Conservation (phyloP, 2,329 filamentous ascomycete genomes). For the Magnaporthiopsis poae region DNA sequence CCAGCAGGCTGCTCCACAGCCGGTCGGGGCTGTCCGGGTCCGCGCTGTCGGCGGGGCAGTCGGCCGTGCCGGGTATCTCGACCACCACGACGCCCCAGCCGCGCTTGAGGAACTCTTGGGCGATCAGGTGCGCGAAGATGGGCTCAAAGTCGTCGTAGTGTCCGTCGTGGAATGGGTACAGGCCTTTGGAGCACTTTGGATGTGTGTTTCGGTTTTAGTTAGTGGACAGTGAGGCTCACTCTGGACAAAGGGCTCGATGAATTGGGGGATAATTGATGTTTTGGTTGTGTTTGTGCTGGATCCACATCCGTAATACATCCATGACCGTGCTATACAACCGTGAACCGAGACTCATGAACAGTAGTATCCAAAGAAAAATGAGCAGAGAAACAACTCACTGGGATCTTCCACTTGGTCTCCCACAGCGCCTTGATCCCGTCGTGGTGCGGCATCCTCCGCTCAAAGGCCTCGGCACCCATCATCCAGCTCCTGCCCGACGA, state of each 20-base stretch:
- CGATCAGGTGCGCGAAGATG: conserved; percentile 54
- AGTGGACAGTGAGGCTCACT: too few relatives aligned
- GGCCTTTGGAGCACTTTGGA: conserved; percentile 43
- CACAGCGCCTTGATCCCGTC: conserved; percentile 53
- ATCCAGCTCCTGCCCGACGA: conserved; percentile 24
- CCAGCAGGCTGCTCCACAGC: conserved; percentile 51
- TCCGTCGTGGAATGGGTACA: conserved; percentile 69
- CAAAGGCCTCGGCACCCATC: conserved; percentile 34
- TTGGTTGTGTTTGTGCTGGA: too few relatives aligned
- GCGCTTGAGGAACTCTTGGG: conserved; percentile 50
- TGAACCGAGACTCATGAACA: too few relatives aligned
- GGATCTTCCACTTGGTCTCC: conserved; percentile 67
- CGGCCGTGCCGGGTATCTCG: conserved; percentile 59
- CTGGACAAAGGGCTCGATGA: too few relatives aligned
- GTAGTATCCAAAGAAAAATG: too few relatives aligned
- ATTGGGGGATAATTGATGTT: too few relatives aligned
- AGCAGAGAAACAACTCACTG: conserved; percentile 32
- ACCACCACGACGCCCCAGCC: conserved; percentile 54
- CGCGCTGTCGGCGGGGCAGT: conserved; percentile 14
- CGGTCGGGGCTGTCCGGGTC: conserved; percentile 52
- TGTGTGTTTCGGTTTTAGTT: not conserved
- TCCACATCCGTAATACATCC: too few relatives aligned
- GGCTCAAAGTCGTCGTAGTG: conserved; percentile 58
- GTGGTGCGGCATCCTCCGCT: conserved; percentile 44
- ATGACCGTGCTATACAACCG: too few relatives aligned